phyloP scores from a whole-genome alignment of 768 basidiomycete genomes.

The Kwoniella sp. region DNA sequence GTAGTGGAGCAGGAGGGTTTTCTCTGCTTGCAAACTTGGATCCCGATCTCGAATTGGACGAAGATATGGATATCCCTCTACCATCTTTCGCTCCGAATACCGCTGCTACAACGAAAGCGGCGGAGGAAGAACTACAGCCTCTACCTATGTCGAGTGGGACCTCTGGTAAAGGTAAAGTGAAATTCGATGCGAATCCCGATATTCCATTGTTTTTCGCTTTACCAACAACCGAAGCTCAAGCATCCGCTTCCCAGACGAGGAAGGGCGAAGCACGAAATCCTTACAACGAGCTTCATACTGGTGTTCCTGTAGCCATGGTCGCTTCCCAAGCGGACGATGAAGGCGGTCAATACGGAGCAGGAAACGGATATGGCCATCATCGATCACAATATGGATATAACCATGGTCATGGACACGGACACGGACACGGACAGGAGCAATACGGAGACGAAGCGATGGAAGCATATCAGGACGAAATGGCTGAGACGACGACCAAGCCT shows the following conservation, averaged over 20 bases:
- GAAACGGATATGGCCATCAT: neutral
- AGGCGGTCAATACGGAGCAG: neutral
- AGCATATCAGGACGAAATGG: neutral
- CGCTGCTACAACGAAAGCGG: neutral
- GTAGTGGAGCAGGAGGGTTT: constrained; percentile 31
- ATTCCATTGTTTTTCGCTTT: constrained; percentile 47
- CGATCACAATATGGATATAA: no score
- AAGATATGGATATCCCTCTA: constrained; percentile 46
- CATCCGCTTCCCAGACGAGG: neutral
- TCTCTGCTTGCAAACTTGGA: constrained; percentile 47
- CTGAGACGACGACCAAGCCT: neutral
- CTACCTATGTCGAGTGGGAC: constrained; percentile 6
- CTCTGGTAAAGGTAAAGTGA: constrained; percentile 13
- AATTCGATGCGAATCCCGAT: constrained; percentile 35
- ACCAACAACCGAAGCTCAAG: constrained; percentile 11
- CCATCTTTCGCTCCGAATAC: constrained; percentile 7
- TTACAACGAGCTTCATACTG: constrained; percentile 14
- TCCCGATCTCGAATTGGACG: constrained; percentile 49
- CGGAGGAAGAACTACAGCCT: constrained; percentile 9
- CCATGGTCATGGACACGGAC: neutral
- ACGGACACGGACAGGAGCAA: neutral
- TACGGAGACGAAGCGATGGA: constrained; percentile 10
- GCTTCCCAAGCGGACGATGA: neutral
- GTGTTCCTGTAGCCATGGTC: neutral
- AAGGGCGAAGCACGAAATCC: constrained; percentile 19